phyloP scores from a whole-genome alignment of 2,329 filamentous ascomycete species.

The Fusarium graminum region DNA sequence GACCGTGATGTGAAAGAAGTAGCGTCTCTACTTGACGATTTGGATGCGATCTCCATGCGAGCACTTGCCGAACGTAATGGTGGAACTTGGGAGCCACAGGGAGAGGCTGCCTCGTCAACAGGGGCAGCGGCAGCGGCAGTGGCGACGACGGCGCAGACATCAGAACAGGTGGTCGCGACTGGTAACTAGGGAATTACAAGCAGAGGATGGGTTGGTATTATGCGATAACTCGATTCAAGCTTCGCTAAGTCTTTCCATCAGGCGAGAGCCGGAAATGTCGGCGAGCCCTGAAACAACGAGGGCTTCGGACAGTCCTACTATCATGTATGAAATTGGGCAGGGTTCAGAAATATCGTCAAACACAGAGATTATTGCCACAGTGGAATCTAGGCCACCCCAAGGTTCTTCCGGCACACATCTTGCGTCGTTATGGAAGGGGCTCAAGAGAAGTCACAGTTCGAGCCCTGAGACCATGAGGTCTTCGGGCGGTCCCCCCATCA shows the following conservation, averaged over 20 bases:
- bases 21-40: slow-evolving; percentile 52
- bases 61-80: slow-evolving; percentile 54
- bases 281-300: neutral
- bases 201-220: neutral
- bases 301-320: neutral
- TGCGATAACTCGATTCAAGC: neutral
- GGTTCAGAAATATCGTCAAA: too few species aligned
- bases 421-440: too few species aligned
- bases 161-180: slow-evolving; percentile 12
- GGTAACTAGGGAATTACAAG: slow-evolving; percentile 20
- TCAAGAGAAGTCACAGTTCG: too few species aligned
- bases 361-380: too few species aligned
- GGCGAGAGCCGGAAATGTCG: neutral
- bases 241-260: neutral
- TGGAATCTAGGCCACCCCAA: too few species aligned
- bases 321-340: neutral
- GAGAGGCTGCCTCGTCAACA: slow-evolving; percentile 6
- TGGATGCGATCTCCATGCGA: slow-evolving; percentile 54
- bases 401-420: too few species aligned
- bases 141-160: slow-evolving; percentile 3
- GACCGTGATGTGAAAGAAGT: slow-evolving; percentile 55
- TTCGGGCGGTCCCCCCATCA: too few species aligned
- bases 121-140: neutral
- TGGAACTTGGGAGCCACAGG: slow-evolving; percentile 54
- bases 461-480: too few species aligned